Conservation (phyloP, 2,329 filamentous ascomycete genomes). For the Lecanicillium sp. region DNA sequence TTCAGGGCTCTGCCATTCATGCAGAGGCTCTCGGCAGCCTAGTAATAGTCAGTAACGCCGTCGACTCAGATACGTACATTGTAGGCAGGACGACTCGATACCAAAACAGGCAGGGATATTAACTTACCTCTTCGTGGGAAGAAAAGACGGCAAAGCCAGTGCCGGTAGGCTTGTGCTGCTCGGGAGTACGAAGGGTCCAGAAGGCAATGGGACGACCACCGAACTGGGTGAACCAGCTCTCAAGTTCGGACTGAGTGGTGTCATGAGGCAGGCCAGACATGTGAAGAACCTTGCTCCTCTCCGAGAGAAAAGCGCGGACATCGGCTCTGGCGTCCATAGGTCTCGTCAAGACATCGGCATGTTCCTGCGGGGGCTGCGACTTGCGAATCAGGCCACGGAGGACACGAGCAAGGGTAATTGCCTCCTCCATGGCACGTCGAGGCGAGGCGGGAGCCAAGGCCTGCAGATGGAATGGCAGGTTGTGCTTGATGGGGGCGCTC, state of each 20-base stretch:
- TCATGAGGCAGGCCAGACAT: slow-evolving; percentile 97
- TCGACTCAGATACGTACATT: no score
- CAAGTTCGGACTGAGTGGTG: slow-evolving; percentile 95
- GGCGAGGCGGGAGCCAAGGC: slow-evolving; percentile 92
- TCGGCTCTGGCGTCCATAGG: slow-evolving; percentile 97
- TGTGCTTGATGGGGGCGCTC: slow-evolving; percentile 97
- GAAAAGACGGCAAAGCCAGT: slow-evolving; percentile 98
- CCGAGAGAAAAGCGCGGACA: slow-evolving; percentile 89
- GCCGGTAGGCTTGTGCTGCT: slow-evolving; percentile 99
- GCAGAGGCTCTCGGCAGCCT: slow-evolving; percentile 96
- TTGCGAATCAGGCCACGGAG: slow-evolving; percentile 90
- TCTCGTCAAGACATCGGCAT: slow-evolving; percentile 87
- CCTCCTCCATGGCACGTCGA: slow-evolving; percentile 94
- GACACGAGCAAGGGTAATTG: slow-evolving; percentile 86
- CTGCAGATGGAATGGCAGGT: slow-evolving; percentile 94
- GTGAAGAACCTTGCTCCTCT: slow-evolving; percentile 95
- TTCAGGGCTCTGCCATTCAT: slow-evolving; percentile 99
- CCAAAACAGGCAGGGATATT: no score
- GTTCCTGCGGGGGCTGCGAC: slow-evolving; percentile 87
- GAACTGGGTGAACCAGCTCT: slow-evolving; percentile 99
- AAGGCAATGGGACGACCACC: slow-evolving; percentile 96
- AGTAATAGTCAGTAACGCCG: slow-evolving; percentile 4
- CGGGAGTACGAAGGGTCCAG: slow-evolving; percentile 94
- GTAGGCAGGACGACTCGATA: no score
- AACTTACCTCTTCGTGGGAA: slow-evolving; percentile 91